These are phyloP conservation scores for Quercus glauca DNA, from an alignment of 306 rosid species.

Conservation along the genomic window DNA sequence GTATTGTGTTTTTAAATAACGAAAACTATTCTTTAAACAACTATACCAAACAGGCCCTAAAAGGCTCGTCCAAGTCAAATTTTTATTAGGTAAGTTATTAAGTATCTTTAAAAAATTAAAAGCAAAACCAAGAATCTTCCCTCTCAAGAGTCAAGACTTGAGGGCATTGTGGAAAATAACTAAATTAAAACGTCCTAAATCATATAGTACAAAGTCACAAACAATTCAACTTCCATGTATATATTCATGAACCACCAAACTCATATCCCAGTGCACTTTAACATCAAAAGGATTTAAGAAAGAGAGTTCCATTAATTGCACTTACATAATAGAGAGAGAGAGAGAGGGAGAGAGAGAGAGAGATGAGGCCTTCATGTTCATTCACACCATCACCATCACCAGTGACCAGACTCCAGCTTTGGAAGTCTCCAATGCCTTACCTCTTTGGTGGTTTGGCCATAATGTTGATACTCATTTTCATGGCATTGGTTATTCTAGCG, in stretches of 20 bases:
- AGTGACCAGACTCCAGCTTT: constrained; percentile 18
- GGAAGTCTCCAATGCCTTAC: constrained; percentile 82
- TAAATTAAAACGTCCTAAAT: neutral
- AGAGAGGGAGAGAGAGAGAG: neutral
- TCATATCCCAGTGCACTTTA: neutral
- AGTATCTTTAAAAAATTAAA: neutral
- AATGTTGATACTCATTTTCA: constrained; percentile 52
- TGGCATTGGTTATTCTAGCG: constrained; percentile 60
- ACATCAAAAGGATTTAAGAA: neutral
- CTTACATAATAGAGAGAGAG: neutral
- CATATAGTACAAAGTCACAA: neutral
- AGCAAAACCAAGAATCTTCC: neutral
- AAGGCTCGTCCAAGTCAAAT: neutral
- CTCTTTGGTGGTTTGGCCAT: constrained; percentile 68
- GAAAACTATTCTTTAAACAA: too few species aligned
- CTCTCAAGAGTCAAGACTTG: neutral
- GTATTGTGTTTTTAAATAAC: too few species aligned
- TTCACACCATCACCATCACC: constrained; percentile 34
- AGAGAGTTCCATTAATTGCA: neutral
- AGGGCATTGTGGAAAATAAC: neutral
- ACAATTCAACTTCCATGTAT: neutral
- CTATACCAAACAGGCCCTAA: too few species aligned
- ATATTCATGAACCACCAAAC: neutral
- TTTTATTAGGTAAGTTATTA: neutral
- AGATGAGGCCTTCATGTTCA: constrained; percentile 35